Base-by-base conservation (phyloP, 257 asterid species). In the Verbascum thapsus region DNA sequence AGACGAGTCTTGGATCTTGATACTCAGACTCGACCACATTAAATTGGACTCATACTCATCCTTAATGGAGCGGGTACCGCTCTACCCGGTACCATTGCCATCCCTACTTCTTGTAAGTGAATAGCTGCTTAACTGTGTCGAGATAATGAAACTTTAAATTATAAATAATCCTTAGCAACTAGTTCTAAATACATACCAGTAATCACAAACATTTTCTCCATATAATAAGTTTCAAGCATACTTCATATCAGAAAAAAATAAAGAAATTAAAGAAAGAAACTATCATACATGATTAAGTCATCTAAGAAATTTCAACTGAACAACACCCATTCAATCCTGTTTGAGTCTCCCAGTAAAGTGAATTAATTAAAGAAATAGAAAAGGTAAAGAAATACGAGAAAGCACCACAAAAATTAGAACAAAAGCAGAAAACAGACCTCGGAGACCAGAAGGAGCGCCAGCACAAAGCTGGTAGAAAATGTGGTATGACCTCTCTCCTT, bases 381-480 rank as follows among this genome's bases (percentile, higher is more conserved):
- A 18, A 18, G 30, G 10, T 9, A 58, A 52, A 50, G 47, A 65
- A 6, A 23, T n/a, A 23, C 53, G 42, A 19, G 16, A 39, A 16
- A 41, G 61, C 23, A 32, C 15, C 43, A 41, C 15, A n/a, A 16
- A 45, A 30, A 39, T 30, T 8, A 22, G 62, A 43, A 71, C 10
- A 68, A 70, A 65, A 45, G 48, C 63, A 59, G 53, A 60, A 68
- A 67, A 49, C 74, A 53, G 64, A 94, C 99, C 98, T 87, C 83
- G 81, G 70, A 94, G 90, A 75, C 45, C 76, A 72, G 95, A 64
- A 68, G 99, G 78, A 68, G 89, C 98, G 66, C 98, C 99, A 13
- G 91, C 83, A 69, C 99, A 94, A 35, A 94, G 96, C 81, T 94
- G 98, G 74, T 90, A 94, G 77, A 94, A 88, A 72, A 94, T 75